These are phyloP conservation scores for Tuber umbilicatum DNA, from an alignment of 495 filamentous ascomycete genomes.

Conservation along the genomic window DNA sequence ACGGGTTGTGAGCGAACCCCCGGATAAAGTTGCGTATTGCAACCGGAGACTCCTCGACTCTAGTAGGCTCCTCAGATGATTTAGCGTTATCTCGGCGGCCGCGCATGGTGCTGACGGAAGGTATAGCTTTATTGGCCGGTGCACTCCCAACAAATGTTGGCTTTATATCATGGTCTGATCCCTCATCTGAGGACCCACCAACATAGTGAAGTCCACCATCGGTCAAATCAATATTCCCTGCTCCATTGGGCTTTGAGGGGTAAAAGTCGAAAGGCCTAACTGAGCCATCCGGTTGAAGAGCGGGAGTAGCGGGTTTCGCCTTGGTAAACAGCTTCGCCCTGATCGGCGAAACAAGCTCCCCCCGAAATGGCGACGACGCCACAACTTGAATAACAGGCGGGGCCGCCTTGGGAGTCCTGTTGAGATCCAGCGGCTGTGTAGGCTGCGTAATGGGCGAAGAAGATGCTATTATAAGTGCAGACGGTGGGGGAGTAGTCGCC, in stretches of 20 bases:
- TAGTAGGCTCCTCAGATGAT: slow-evolving; percentile 9
- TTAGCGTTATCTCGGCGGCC: slow-evolving; percentile 29
- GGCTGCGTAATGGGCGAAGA: slow-evolving; percentile 54
- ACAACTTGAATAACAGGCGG: slow-evolving; percentile 67
- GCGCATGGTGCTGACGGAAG: slow-evolving; percentile 33
- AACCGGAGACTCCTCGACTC: slow-evolving; percentile 29
- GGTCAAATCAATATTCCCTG: slow-evolving; percentile 21
- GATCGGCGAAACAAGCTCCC: slow-evolving; percentile 25
- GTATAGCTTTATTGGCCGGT: slow-evolving; percentile 18
- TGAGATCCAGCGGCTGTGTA: slow-evolving; percentile 54
- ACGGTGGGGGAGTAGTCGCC: slow-evolving; percentile 11
- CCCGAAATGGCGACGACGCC: slow-evolving; percentile 66
- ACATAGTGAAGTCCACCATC: slow-evolving; percentile 55
- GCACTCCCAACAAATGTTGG: slow-evolving; percentile 44
- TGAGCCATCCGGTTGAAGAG: slow-evolving; percentile 26
- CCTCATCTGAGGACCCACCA: slow-evolving; percentile 55
- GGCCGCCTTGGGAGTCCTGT: slow-evolving; percentile 40
- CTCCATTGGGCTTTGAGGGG: slow-evolving; percentile 26
- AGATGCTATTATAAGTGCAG: slow-evolving; percentile 33
- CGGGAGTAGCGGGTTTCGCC: slow-evolving; percentile 5
- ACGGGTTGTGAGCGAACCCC: slow-evolving; percentile 27
- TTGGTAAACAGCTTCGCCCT: background rate
- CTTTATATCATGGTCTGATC: slow-evolving; percentile 56
- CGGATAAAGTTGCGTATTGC: slow-evolving; percentile 1
- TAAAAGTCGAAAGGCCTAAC: slow-evolving; percentile 41